Conservation (phyloP, 2,329 filamentous ascomycete species). For the Aspergillus versicolor region DNA sequence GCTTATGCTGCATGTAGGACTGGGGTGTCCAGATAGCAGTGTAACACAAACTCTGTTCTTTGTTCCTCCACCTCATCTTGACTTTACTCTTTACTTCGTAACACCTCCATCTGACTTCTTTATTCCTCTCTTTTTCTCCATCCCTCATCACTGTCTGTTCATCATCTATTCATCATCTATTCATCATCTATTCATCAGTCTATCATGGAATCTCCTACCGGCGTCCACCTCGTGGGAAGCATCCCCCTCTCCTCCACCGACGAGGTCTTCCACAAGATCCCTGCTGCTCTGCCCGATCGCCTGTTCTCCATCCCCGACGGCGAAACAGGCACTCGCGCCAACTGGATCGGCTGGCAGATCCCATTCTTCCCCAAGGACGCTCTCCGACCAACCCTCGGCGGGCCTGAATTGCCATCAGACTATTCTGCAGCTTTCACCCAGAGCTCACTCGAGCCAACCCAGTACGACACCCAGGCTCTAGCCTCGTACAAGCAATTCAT, state of each 20-base stretch:
- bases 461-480: constrained; percentile 31
- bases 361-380: constrained; percentile 31
- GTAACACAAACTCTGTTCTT: too few relatives aligned
- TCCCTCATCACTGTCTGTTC: too few relatives aligned
- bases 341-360: constrained; percentile 29
- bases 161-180: too few relatives aligned
- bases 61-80: too few relatives aligned
- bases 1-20: too few relatives aligned
- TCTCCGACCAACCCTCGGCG: neutral
- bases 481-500: constrained; percentile 28
- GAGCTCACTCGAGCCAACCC: constrained; percentile 16
- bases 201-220: neutral
- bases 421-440: constrained; percentile 4
- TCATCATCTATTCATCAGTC: too few relatives aligned
- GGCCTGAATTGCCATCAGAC: too few relatives aligned
- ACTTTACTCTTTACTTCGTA: too few relatives aligned
- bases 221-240: constrained; percentile 35
- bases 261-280: constrained; percentile 33
- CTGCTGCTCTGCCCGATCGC: constrained; percentile 30
- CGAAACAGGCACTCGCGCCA: constrained; percentile 34
- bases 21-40: too few relatives aligned
- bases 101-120: too few relatives aligned
- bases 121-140: too few relatives aligned
- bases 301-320: constrained; percentile 44
- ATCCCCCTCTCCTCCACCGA: constrained; percentile 34